Evolutionary conservation across 2,329 filamentous ascomycete species (phyloP).

Genomic region (Clonostachys byssicola): DNA sequence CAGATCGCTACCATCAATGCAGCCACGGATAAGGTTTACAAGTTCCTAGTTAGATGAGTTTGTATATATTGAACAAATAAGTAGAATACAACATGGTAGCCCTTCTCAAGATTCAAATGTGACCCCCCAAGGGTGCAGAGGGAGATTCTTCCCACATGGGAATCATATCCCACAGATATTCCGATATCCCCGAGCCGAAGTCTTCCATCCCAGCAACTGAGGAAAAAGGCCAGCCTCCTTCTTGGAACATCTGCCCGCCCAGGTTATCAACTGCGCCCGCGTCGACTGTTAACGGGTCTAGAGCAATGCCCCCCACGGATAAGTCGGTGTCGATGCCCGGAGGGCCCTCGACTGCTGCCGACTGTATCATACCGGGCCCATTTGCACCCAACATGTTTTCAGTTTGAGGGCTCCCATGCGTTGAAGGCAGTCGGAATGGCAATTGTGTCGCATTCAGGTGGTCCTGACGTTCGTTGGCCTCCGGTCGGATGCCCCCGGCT

Average conservation of each 20-base stretch:
- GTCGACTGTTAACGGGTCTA: too few relatives aligned
- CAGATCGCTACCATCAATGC: constrained; percentile 20
- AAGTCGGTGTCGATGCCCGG: too few relatives aligned
- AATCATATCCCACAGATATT: background rate
- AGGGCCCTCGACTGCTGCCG: too few relatives aligned
- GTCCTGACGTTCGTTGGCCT: too few relatives aligned
- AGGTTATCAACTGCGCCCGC: too few relatives aligned
- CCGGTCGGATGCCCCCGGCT: too few relatives aligned
- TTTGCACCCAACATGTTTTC: background rate
- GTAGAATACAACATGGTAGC: background rate
- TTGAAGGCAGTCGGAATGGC: background rate
- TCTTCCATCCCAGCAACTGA: too few relatives aligned
- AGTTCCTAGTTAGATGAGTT: constrained; percentile 5
- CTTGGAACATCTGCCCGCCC: background rate
- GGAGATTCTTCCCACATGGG: background rate
- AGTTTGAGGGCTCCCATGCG: background rate
- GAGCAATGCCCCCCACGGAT: too few relatives aligned
- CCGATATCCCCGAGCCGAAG: too few relatives aligned
- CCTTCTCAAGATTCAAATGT: background rate
- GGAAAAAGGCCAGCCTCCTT: background rate
- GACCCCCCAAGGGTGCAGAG: background rate
- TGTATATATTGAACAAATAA: background rate
- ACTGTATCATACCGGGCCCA: background rate
- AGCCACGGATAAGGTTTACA: constrained; percentile 12
- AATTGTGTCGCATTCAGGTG: background rate